Percentiles rank a stretch among this genome's conserved stretches.
These are phyloP conservation scores for Schrenkiella parvula DNA, from an alignment of 345 rosid genomes.

Conservation along the genomic window DNA sequence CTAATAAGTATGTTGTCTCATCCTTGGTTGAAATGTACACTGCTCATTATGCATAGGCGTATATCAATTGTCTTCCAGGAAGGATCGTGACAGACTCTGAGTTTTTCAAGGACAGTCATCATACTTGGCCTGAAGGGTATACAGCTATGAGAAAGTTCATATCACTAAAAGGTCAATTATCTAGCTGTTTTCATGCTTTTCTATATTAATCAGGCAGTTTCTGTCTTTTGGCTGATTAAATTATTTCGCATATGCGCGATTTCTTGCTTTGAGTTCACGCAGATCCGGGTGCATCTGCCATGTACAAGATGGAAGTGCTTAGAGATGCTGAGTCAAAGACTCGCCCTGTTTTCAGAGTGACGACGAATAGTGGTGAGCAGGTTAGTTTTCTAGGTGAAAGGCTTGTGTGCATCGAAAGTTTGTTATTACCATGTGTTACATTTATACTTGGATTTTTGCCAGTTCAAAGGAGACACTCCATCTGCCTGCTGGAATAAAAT, in stretches of 20 bases:
- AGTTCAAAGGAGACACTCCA: constrained; percentile 82
- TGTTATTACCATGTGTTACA: not conserved
- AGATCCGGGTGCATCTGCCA: constrained; percentile 66
- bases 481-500: constrained; percentile 92
- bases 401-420: constrained; percentile 7
- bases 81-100: constrained; percentile 81
- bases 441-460: constrained; percentile 17
- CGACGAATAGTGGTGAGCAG: constrained; percentile 79
- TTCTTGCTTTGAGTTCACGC: constrained; percentile 25
- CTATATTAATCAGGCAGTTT: not conserved
- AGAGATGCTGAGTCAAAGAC: constrained; percentile 76
- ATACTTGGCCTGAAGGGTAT: constrained; percentile 96
- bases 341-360: constrained; percentile 82
- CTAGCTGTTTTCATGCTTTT: not conserved
- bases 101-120: constrained; percentile 69
- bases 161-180: constrained; percentile 58
- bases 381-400: constrained; percentile 43
- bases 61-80: constrained; percentile 45
- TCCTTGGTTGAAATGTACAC: constrained; percentile 3
- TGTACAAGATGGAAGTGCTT: constrained; percentile 95
- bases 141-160: constrained; percentile 74
- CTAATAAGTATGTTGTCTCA: constrained; percentile 4
- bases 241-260: constrained; percentile 4
- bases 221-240: constrained; percentile 9
- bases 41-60: constrained; percentile 20